Evolutionary conservation across 1,284 basidiomycete genomes (phyloP).

Genomic region (Papiliotrema laurentii): DNA sequence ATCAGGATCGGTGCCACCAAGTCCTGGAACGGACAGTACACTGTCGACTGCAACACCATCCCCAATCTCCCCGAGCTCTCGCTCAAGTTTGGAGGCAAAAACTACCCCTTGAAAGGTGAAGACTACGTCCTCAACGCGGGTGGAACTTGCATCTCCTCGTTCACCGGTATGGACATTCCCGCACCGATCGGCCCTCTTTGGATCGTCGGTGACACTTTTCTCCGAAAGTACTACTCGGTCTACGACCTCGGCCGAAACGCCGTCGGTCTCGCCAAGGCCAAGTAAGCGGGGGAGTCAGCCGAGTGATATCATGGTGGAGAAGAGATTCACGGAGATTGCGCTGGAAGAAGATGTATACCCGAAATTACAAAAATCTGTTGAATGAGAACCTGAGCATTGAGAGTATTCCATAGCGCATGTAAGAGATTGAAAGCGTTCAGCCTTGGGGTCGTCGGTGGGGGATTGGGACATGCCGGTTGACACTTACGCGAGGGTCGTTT

Average conservation of each 20-base stretch:
- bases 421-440: too few relatives aligned
- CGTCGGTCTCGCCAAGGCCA: conserved; percentile 40
- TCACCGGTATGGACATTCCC: conserved; percentile 89
- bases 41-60: conserved; percentile 82
- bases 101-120: conserved; percentile 71
- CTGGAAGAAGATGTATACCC: not conserved
- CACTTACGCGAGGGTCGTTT: too few relatives aligned
- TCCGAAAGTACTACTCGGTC: conserved; percentile 86
- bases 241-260: conserved; percentile 72
- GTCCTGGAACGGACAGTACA: conserved; percentile 92
- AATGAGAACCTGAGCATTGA: not conserved
- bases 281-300: too few relatives aligned
- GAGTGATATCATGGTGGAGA: too few relatives aligned
- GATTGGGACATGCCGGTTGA: too few relatives aligned
- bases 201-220: conserved; percentile 82
- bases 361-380: not conserved
- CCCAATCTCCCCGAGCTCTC: conserved; percentile 77
- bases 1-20: conserved; percentile 75
- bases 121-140: conserved; percentile 85
- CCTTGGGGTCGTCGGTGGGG: too few relatives aligned
- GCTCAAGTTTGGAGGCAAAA: conserved; percentile 75
- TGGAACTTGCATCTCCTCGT: conserved; percentile 93
- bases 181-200: conserved; percentile 80
- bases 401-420: too few relatives aligned
- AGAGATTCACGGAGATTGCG: too few relatives aligned